phyloP scores from a whole-genome alignment of 805 yeast species.

The Kodamaea sagamina region DNA sequence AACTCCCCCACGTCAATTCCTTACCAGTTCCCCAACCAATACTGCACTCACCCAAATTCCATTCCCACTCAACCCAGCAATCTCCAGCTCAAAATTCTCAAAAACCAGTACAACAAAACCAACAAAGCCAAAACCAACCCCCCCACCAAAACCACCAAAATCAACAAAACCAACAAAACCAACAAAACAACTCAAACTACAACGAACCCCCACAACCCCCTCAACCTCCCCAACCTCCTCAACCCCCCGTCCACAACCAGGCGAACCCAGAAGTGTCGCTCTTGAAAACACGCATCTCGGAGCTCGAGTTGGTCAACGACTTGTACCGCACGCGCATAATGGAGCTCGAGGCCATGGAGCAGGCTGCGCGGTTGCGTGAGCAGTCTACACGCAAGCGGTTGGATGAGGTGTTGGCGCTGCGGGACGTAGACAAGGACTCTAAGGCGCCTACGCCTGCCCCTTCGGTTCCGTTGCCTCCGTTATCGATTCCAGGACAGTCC shows the following conservation, averaged over 20 bases:
- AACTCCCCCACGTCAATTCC: constrained; percentile 25
- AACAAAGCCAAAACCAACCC: constrained; percentile 15
- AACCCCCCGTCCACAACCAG: constrained; percentile 3
- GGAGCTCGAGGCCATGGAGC: constrained; percentile 75
- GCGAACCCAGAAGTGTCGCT: constrained; percentile 30
- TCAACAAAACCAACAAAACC: constrained; percentile 15
- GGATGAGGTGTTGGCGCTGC: constrained; percentile 42
- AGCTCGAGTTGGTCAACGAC: constrained; percentile 88
- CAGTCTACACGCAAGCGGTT: constrained; percentile 48
- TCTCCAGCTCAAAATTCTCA: constrained; percentile 7
- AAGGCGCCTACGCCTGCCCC: constrained; percentile 7
- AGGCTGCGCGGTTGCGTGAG: constrained; percentile 54
- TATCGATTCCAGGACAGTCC: constrained; percentile 10
- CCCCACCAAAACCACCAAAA: constrained; percentile 14
- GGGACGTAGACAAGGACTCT: constrained; percentile 8
- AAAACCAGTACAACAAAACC: constrained; percentile 11
- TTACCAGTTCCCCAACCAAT: constrained; percentile 1
- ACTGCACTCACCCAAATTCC: background rate
- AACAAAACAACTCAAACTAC: too few species aligned
- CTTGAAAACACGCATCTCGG: constrained; percentile 77
- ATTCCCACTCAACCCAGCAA: constrained; percentile 10
- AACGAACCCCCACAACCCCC: constrained; percentile 16
- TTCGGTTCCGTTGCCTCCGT: constrained; percentile 11
- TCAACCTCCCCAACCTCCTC: background rate
- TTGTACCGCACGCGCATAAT: constrained; percentile 77